Evolutionary conservation across 176 grass and related monocot genomes (phyloP).

Genomic region (Oryza rufipogon): DNA sequence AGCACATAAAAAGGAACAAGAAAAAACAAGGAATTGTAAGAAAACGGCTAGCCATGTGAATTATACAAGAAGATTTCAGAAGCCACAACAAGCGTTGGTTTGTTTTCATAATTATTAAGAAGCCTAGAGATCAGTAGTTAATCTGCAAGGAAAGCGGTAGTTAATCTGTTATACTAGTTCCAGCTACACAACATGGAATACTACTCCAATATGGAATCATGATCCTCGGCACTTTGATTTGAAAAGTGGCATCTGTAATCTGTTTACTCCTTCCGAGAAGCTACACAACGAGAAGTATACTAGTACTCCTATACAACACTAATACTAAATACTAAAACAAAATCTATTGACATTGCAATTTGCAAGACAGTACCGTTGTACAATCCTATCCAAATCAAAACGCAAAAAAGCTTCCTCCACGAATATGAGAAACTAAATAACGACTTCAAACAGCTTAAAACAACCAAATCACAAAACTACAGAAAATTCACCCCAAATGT

Average conservation of each 20-base stretch:
- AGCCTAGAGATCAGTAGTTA: too few species aligned
- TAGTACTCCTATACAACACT: background rate
- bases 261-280: background rate
- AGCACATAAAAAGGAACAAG: background rate
- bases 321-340: background rate
- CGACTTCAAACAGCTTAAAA: background rate
- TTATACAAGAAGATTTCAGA: background rate
- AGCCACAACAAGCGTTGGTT: background rate
- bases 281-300: background rate
- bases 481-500: background rate
- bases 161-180: background rate
- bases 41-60: background rate
- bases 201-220: too few species aligned
- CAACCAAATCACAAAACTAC: background rate
- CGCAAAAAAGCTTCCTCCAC: background rate
- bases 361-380: background rate
- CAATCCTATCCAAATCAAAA: background rate
- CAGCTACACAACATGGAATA: too few species aligned
- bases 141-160: too few species aligned
- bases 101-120: background rate
- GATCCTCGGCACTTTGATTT: too few species aligned
- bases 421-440: background rate
- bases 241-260: too few species aligned
- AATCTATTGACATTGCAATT: background rate
- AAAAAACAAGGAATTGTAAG: background rate